Conservation (phyloP, 129 eudicot species). For the Ambrosia trifida region DNA sequence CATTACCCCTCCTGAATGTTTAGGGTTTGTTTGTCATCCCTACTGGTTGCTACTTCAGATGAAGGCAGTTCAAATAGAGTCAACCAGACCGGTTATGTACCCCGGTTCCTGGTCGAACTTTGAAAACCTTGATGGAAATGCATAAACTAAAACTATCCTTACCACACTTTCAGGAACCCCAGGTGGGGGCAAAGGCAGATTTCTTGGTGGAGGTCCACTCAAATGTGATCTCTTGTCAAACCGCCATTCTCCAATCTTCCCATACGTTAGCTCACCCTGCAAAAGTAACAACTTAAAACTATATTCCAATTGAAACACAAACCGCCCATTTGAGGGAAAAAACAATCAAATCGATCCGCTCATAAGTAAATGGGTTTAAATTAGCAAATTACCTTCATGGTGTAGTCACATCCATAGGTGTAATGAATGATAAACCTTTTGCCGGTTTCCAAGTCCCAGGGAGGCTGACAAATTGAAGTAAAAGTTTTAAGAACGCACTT, state of each 20-base stretch:
- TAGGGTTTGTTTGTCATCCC: no score
- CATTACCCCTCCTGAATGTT: no score
- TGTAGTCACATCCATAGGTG: constrained; percentile 78
- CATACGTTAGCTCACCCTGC: constrained; percentile 76
- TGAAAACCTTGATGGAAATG: background rate
- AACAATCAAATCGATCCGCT: background rate
- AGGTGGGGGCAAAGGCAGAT: constrained; percentile 65
- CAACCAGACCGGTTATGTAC: no score
- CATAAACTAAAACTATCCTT: constrained; percentile 24
- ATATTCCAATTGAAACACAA: background rate
- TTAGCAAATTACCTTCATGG: constrained; percentile 56
- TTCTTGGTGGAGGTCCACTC: constrained; percentile 62
- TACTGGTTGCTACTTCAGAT: no score
- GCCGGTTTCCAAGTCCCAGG: constrained; percentile 66
- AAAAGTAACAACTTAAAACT: constrained; percentile 18
- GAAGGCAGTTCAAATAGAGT: no score
- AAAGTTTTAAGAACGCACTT: constrained; percentile 18
- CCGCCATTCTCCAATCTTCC: constrained; percentile 79
- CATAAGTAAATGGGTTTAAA: background rate
- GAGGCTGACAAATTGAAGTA: constrained; percentile 50
- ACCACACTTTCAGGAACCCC: constrained; percentile 90
- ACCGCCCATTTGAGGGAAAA: background rate
- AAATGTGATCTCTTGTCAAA: constrained; percentile 71
- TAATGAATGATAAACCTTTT: constrained; percentile 62
- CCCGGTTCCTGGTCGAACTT: no score